These are phyloP conservation scores for Toxoplasma gondii DNA, from an alignment of 169 alveolate species.

Conservation along the genomic window DNA sequence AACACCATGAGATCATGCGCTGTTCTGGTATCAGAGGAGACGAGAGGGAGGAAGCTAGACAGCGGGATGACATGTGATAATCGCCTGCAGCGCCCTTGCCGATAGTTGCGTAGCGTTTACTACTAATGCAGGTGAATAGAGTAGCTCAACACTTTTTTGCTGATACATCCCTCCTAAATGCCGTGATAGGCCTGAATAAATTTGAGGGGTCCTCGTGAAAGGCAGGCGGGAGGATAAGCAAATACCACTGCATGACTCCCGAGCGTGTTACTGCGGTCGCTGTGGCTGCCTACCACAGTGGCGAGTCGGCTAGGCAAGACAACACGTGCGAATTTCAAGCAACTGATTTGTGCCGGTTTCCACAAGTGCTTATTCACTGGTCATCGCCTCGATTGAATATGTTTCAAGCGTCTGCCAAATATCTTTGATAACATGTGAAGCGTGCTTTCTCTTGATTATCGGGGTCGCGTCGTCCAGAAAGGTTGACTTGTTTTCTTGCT, in stretches of 20 bases:
- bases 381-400: background rate
- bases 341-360: background rate
- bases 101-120: background rate
- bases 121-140: too few relatives aligned
- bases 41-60: background rate
- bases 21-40: background rate
- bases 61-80: background rate
- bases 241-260: too few relatives aligned
- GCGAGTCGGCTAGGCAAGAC: slow-evolving; percentile 14
- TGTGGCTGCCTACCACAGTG: background rate
- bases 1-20: too few relatives aligned
- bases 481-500: background rate
- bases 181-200: too few relatives aligned
- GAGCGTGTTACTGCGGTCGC: background rate
- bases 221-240: too few relatives aligned
- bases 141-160: too few relatives aligned
- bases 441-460: background rate
- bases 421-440: background rate
- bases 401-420: background rate
- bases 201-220: too few relatives aligned
- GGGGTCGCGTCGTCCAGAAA: background rate
- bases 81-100: background rate
- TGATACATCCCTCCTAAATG: too few relatives aligned
- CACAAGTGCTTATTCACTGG: background rate
- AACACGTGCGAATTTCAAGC: background rate